Evolutionary conservation across 768 basidiomycete genomes (phyloP).

Genomic region (Suillus subluteus): DNA sequence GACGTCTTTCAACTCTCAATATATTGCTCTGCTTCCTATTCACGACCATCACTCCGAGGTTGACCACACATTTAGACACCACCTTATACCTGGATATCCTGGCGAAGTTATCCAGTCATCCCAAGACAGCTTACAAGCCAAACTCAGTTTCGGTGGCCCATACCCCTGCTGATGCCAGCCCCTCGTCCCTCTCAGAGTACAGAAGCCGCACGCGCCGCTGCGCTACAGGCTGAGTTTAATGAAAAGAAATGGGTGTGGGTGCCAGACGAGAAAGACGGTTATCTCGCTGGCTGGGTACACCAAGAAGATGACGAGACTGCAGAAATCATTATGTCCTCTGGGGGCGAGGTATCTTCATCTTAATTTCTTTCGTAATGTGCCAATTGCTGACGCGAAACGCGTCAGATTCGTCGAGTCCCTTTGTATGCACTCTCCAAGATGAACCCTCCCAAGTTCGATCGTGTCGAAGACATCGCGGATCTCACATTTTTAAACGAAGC

Average conservation of each 20-base stretch:
- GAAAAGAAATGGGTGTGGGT: conserved; percentile 99
- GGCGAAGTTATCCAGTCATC: neutral
- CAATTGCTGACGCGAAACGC: conserved; percentile 7
- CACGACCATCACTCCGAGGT: conserved; percentile 3
- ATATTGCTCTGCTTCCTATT: conserved; percentile 6
- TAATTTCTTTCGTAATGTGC: conserved; percentile 1
- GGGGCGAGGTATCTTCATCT: conserved; percentile 67
- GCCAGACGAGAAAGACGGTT: conserved; percentile 89
- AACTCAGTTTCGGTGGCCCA: neutral
- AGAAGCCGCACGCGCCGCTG: conserved; percentile 83
- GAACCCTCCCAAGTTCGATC: conserved; percentile 99
- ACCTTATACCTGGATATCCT: conserved; percentile 4
- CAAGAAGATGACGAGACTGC: conserved; percentile 83
- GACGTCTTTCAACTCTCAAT: neutral
- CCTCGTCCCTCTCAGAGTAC: conserved; percentile 53
- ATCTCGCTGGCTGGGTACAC: conserved; percentile 92
- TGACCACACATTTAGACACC: neutral
- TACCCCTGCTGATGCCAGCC: conserved; percentile 44
- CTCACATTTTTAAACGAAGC: conserved; percentile 98
- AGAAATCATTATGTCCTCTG: conserved; percentile 82
- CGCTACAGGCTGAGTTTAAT: conserved; percentile 93
- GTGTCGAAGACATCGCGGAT: conserved; percentile 97
- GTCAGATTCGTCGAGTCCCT: conserved; percentile 67
- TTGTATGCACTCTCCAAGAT: conserved; percentile 89
- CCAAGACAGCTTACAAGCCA: neutral